Base-by-base conservation (phyloP, 169 alveolate genomes). In the Plasmodium billcollinsi region DNA sequence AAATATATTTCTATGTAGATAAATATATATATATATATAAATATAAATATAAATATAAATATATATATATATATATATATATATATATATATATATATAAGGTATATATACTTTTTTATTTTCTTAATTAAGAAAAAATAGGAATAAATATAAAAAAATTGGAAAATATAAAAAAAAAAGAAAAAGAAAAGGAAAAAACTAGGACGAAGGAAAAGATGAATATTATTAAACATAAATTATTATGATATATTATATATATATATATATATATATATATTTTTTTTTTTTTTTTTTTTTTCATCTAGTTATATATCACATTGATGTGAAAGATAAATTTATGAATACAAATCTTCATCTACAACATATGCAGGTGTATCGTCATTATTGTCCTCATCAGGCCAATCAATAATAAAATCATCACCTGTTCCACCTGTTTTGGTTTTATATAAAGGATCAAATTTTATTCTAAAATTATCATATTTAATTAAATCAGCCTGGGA, bases 381-480 rank as follows among this genome's bases (percentile, higher is more conserved):
- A 59, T 71, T 86, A 49, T 86, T 86, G 7, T 86, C 92, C 18
- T 95, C 95, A 69, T 97, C 98, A 15, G 99, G 99, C 99, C 99
- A 97, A 93, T 96, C 97, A 62, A 97, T 94, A 62, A 95, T 95
- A 69, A 96, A 93, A 18, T 96, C 98, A 39, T 96, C 97, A 33
- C 72, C 93, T 52, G 86, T 70, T 3, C 98, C 98, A 2, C 97
- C 98, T 21, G 95, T 95, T 74, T 96, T 97, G 50, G 97, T 96
- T 88, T 98, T 98, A 95, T 98, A 98, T 26, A 97, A 95, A 2
- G 99, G 99, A 90, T 99, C 99, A 91, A 98, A 99, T 94, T 98
- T 98, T 97, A 96, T 97, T 88, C 99, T 95, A 97, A 99, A 99
- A 89, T 97, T 97, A 94, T 98, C 99, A 92, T 97, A 93, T 88